Evolutionary conservation across 2,329 filamentous ascomycete genomes (phyloP).

Genomic region (Penicillium aurantiogriseum): DNA sequence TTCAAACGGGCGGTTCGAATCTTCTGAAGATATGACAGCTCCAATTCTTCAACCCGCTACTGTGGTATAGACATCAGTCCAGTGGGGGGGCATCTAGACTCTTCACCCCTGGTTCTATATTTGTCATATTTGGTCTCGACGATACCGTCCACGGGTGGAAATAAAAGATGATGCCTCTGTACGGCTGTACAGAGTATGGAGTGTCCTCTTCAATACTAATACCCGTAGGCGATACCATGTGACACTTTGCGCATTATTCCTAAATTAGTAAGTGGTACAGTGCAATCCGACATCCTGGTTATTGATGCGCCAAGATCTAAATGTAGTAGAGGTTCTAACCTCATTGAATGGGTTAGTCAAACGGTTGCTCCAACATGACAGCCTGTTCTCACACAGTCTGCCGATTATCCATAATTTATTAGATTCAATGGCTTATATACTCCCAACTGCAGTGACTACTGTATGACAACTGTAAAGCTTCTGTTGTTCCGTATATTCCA

Average conservation of each 20-base stretch:
- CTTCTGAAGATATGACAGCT: neutral
- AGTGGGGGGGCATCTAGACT: neutral
- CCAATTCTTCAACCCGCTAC: constrained; percentile 1
- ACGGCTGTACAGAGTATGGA: neutral
- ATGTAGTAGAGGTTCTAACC: neutral
- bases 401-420: neutral
- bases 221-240: too few relatives aligned
- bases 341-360: neutral
- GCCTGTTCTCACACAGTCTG: neutral
- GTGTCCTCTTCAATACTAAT: neutral
- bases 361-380: neutral
- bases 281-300: neutral
- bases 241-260: neutral
- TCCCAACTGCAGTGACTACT: too few relatives aligned
- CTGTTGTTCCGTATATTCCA: neutral
- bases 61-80: neutral
- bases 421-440: neutral
- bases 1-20: constrained; percentile 3
- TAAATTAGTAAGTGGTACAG: neutral
- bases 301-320: constrained; percentile 4
- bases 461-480: neutral
- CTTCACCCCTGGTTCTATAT: neutral
- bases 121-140: neutral
- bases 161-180: neutral
- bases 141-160: neutral